Evolutionary conservation across 495 filamentous ascomycete genomes (phyloP), one percentile per base, ranked within the genome.

Genomic region (Aspergillus carlsbadensis): DNA sequence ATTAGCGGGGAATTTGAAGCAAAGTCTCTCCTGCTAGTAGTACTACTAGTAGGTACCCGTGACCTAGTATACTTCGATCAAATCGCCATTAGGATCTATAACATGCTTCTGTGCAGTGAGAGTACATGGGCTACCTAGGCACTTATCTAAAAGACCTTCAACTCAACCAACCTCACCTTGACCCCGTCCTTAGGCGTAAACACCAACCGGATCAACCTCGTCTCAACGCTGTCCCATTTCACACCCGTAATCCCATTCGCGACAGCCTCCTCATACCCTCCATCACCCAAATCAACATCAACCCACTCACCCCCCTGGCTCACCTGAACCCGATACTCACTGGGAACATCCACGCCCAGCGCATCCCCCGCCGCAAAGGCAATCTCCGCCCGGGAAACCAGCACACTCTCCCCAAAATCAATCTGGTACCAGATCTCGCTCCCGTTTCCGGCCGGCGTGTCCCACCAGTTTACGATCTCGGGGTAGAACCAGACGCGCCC

Each of bases 401-500:
- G 21, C 6, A 46, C 51, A 14, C 21, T 40, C 10, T 4, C 29
- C 4, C 52, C 54, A n/a, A 65, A 65, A 15, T 60, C 51, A 22
- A 65, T 45, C 50, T 62, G 49, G 45, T 53, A 65, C 63, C 63
- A 65, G 10, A 65, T 36, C 20, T 62, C 59, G 14, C 57, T 60
- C 1, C 63, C 63, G 33, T 60, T 56, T 10, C 63, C 63, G 15
- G 37, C 57, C 0, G 63, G 63, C 5, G 59, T 61, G 14, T 60
- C 59, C 63, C 63, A 65, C 46, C 63, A 60, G 48, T 65, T 65
- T 13, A 57, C 54, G 36, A 65, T 48, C 11, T 58, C 54, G 20
- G 59, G 63, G 54, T 54, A 65, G 57, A 65, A 62, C 58, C 58
- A 66, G 21, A 64, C 49, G 4, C 61, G 58, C 0, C 64, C 66